Conservation (phyloP, 805 yeast species). For the Cyberlindnera euphorbiae region DNA sequence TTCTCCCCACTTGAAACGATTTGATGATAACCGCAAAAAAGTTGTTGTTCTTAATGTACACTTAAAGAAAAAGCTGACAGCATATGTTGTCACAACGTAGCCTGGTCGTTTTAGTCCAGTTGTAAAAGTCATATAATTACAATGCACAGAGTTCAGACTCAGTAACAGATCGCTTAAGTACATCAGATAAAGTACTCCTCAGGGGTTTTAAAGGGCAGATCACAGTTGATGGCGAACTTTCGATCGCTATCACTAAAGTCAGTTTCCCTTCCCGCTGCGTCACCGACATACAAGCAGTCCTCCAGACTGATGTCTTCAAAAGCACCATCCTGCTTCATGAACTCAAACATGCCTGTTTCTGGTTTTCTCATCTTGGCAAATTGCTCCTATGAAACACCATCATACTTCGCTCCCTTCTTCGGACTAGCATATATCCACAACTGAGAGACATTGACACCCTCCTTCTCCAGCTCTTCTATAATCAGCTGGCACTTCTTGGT, state of each 20-base stretch:
- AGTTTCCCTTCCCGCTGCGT: slow-evolving; percentile 81
- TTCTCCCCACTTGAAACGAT: not conserved
- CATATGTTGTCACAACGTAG: too few species aligned
- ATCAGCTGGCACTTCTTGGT: slow-evolving; percentile 37
- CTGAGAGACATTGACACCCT: slow-evolving; percentile 21
- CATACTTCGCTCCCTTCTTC: slow-evolving; percentile 38
- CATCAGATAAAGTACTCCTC: slow-evolving; percentile 75
- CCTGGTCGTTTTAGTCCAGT: too few species aligned
- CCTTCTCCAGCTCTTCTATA: slow-evolving; percentile 25
- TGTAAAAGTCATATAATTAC: not conserved
- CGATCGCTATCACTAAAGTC: slow-evolving; percentile 83
- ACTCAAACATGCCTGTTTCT: slow-evolving; percentile 67
- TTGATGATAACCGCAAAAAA: too few species aligned
- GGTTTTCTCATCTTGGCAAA: slow-evolving; percentile 63
- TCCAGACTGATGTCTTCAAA: slow-evolving; percentile 33
- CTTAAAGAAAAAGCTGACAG: slow-evolving; percentile 1
- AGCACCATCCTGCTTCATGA: slow-evolving; percentile 35
- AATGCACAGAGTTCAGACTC: too few species aligned
- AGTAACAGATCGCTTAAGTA: too few species aligned
- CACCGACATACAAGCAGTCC: slow-evolving; percentile 76
- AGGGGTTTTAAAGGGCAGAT: slow-evolving; percentile 59
- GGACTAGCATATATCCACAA: slow-evolving; percentile 62
- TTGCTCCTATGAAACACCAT: slow-evolving; percentile 6
- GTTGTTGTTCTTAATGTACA: slow-evolving; percentile 9
- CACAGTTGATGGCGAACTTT: slow-evolving; percentile 57